Conservation (phyloP, 441 rosid genomes). For the Populus hybrid region DNA sequence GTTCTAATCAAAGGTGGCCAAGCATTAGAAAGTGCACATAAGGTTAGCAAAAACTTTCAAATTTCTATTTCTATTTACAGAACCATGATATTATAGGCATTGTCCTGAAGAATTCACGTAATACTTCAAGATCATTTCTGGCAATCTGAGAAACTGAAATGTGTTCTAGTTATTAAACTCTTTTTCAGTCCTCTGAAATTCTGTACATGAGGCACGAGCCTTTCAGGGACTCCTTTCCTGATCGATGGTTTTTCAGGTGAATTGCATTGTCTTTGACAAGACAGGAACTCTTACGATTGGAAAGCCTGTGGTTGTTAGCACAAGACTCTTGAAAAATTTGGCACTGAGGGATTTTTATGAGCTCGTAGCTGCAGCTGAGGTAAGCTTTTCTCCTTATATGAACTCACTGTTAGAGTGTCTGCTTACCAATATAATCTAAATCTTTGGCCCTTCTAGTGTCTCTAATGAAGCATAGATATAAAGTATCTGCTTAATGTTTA, state of each 20-base stretch:
- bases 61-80: not conserved
- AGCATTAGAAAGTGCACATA: slow-evolving; percentile 81
- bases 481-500: not conserved
- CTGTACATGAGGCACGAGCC: not conserved
- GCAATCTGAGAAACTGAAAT: not conserved
- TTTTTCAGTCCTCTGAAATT: not conserved
- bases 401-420: not conserved
- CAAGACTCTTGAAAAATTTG: slow-evolving; percentile 62
- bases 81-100: not conserved
- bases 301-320: slow-evolving; percentile 73
- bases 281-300: slow-evolving; percentile 94
- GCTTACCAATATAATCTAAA: not conserved
- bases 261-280: slow-evolving; percentile 89
- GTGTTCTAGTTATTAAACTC: not conserved
- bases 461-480: not conserved
- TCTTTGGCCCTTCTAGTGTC: not conserved
- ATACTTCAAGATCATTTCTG: not conserved
- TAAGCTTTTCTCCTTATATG: slow-evolving; percentile 16
- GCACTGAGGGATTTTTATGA: slow-evolving; percentile 67
- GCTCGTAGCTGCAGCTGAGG: slow-evolving; percentile 87
- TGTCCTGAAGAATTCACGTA: not conserved
- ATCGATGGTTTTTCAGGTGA: slow-evolving; percentile 47
- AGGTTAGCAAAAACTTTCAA: slow-evolving; percentile 37
- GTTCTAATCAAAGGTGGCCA: slow-evolving; percentile 93
- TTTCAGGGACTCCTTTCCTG: not conserved